A percentile compares a stretch with the other conserved stretches of the same genome.
Evolutionary conservation across 2,329 filamentous ascomycete species (phyloP).

Genomic region (Berkeleyomyces rouxiae): DNA sequence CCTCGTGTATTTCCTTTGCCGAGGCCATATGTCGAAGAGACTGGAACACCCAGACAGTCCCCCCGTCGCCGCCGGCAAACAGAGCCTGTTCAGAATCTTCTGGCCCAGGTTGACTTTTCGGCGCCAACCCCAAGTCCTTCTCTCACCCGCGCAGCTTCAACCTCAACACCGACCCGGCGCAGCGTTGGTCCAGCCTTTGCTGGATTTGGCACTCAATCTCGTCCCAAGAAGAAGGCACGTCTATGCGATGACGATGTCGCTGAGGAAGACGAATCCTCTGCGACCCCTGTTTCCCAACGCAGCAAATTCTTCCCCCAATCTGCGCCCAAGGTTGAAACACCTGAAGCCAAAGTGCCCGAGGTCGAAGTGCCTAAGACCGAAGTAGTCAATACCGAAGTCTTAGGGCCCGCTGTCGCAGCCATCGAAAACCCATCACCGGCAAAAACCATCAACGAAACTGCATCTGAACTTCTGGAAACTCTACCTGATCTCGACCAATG

Average conservation of each 20-base stretch:
- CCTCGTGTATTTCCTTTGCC: constrained; percentile 43
- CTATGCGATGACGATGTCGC: constrained; percentile 28
- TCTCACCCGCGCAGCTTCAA: constrained; percentile 10
- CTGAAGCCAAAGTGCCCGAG: neutral
- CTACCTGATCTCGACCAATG: constrained; percentile 37
- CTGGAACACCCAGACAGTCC: constrained; percentile 14
- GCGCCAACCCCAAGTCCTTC: constrained; percentile 11
- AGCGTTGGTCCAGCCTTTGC: constrained; percentile 15
- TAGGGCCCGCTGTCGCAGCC: neutral
- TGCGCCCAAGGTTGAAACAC: constrained; percentile 15
- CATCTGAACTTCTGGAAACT: constrained; percentile 31
- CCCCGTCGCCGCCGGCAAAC: constrained; percentile 32
- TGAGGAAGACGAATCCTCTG: constrained; percentile 18
- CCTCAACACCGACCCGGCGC: constrained; percentile 13
- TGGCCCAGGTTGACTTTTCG: constrained; percentile 17
- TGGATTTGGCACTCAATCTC: constrained; percentile 5
- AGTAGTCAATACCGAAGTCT: neutral
- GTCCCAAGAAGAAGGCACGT: constrained; percentile 41
- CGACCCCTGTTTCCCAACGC: constrained; percentile 21
- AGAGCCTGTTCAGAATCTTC: constrained; percentile 32
- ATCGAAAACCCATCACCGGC: neutral
- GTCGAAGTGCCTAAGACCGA: constrained; percentile 14
- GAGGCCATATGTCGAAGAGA: constrained; percentile 35
- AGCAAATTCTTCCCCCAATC: constrained; percentile 38
- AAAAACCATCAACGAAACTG: constrained; percentile 20